Percentiles rank a stretch among this genome's conserved stretches.
Conservation (phyloP, 495 filamentous ascomycete species). For the Aspergillus hancockii region DNA sequence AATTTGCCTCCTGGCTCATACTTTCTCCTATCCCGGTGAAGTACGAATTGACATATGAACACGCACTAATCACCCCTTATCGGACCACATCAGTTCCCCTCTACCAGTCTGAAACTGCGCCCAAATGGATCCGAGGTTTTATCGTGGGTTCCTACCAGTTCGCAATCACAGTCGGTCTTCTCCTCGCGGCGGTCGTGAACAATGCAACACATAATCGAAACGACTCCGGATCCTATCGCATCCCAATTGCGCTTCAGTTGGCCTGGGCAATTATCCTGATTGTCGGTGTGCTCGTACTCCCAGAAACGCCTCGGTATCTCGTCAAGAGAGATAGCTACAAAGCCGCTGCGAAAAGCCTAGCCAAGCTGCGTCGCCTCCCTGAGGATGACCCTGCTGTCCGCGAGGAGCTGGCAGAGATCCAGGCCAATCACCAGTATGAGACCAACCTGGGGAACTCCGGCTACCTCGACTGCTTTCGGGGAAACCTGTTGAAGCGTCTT, state of each 20-base stretch:
- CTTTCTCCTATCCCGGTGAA: no score
- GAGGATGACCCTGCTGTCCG: constrained; percentile 61
- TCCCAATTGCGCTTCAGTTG: constrained; percentile 81
- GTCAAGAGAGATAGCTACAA: constrained; percentile 72
- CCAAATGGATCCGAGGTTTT: constrained; percentile 80
- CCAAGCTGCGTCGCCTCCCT: constrained; percentile 66
- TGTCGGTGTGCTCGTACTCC: constrained; percentile 70
- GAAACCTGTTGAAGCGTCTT: constrained; percentile 63
- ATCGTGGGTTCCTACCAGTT: constrained; percentile 83
- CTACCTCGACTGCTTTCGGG: constrained; percentile 68
- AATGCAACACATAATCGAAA: constrained; percentile 67
- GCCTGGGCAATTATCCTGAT: constrained; percentile 77
- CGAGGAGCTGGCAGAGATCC: constrained; percentile 73
- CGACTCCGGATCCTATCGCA: constrained; percentile 71
- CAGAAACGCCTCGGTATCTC: constrained; percentile 79
- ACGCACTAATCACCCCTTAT: no score
- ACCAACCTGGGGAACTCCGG: constrained; percentile 66
- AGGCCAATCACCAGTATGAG: constrained; percentile 78
- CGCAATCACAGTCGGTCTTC: constrained; percentile 81
- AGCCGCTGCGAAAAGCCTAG: constrained; percentile 63
- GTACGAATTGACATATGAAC: no score
- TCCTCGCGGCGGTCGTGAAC: constrained; percentile 75
- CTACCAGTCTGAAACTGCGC: constrained; percentile 80
- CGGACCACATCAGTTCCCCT: no score
- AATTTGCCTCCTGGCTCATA: no score